Conservation (phyloP, 441 rosid genomes). For the Iberis amara region DNA sequence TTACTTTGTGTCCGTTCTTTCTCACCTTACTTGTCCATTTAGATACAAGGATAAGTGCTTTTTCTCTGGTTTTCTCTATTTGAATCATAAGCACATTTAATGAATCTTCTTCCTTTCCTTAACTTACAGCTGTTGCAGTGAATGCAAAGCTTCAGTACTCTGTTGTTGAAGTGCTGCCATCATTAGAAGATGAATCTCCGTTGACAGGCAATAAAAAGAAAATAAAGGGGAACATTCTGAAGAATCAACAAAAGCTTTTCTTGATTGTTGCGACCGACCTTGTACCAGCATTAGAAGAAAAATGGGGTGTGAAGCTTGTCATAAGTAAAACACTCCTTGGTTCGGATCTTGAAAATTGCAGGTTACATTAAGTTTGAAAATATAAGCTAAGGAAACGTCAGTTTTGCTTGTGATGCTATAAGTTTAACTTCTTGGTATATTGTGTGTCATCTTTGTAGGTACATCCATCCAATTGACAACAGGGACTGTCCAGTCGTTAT, state of each 20-base stretch:
- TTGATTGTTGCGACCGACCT: constrained; percentile 80
- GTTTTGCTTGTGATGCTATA: constrained; percentile 9
- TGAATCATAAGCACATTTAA: constrained; percentile 4
- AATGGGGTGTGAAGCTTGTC: constrained; percentile 73
- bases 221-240: constrained; percentile 55
- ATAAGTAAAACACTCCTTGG: constrained; percentile 66
- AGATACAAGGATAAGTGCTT: neutral
- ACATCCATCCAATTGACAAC: constrained; percentile 70
- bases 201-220: constrained; percentile 44
- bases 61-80: neutral
- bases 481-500: constrained; percentile 78
- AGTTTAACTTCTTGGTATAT: constrained; percentile 18
- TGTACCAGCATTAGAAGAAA: constrained; percentile 69
- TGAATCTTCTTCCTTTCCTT: constrained; percentile 22
- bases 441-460: constrained; percentile 50
- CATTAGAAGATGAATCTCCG: constrained; percentile 39
- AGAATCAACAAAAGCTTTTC: constrained; percentile 53
- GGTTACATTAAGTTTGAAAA: constrained; percentile 46
- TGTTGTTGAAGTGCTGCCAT: constrained; percentile 59
- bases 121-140: constrained; percentile 82
- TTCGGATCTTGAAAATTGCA: constrained; percentile 88
- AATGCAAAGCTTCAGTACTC: constrained; percentile 90
- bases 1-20: constrained; percentile 6
- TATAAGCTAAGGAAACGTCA: constrained; percentile 7
- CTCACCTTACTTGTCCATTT: neutral